Percentiles rank a stretch among this genome's conserved stretches.
phyloP scores from a whole-genome alignment of 495 filamentous ascomycete genomes.

The Podospora comata region DNA sequence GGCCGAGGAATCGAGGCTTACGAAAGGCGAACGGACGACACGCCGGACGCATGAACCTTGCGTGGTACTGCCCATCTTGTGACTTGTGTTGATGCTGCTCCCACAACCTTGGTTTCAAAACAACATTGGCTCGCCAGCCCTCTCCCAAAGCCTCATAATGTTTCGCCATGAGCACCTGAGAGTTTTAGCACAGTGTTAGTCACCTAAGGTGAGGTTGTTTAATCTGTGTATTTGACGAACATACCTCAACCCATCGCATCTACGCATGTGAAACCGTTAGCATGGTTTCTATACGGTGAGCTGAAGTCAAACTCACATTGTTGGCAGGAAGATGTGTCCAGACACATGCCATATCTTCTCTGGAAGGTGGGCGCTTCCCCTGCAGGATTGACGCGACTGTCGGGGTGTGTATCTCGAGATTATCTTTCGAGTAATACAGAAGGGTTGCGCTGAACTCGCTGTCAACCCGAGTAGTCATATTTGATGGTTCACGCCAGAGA shows the following conservation, averaged over 20 bases:
- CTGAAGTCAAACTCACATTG: neutral
- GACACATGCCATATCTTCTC: neutral
- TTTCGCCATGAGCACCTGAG: neutral
- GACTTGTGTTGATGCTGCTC: slow-evolving; percentile 3
- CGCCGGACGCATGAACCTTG: neutral
- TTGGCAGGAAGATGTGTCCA: neutral
- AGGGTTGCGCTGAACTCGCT: neutral
- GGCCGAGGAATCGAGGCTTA: neutral
- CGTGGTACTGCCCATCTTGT: neutral
- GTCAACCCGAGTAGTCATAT: neutral
- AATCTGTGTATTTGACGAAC: neutral
- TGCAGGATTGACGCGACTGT: neutral
- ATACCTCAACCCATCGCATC: neutral
- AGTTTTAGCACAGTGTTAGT: neutral
- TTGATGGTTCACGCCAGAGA: neutral
- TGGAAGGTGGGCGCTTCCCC: neutral
- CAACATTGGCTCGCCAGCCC: neutral
- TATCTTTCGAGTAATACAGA: neutral
- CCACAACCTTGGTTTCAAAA: neutral
- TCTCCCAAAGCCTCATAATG: neutral
- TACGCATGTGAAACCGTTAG: neutral
- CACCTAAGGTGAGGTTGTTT: neutral
- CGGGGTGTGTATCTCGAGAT: neutral
- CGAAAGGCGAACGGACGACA: neutral
- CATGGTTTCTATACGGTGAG: neutral